Evolutionary conservation across 179 eudicot species (phyloP).

Genomic region (Nepenthes alata): DNA sequence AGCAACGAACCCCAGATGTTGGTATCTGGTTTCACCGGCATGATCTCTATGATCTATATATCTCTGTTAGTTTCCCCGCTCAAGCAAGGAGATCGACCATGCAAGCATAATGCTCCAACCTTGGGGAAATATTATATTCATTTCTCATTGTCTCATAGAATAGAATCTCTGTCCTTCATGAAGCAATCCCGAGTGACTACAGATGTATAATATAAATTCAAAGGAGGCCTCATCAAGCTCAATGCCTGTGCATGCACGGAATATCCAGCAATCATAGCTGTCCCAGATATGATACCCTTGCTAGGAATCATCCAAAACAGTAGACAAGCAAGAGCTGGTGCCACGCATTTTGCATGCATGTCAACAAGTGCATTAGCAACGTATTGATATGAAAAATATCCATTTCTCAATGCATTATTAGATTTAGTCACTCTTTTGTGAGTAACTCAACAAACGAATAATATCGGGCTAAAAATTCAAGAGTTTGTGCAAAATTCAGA

Average conservation of each 20-base stretch:
- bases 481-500: too few species aligned
- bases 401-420: conserved; percentile 38
- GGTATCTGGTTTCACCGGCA: conserved; percentile 45
- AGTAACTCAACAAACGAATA: too few species aligned
- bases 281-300: conserved; percentile 64
- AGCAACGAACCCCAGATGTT: conserved; percentile 73
- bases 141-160: conserved; percentile 36
- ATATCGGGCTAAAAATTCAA: too few species aligned
- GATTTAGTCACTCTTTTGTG: conserved; percentile 33
- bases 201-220: conserved; percentile 47
- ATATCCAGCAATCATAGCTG: conserved; percentile 60
- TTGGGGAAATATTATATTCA: conserved; percentile 35
- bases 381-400: conserved; percentile 36
- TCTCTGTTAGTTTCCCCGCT: conserved; percentile 59
- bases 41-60: conserved; percentile 37
- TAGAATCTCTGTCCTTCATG: conserved; percentile 39
- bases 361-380: conserved; percentile 76
- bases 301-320: conserved; percentile 38
- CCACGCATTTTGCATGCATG: conserved; percentile 77
- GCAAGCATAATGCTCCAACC: conserved; percentile 62
- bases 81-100: conserved; percentile 69
- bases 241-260: conserved; percentile 64
- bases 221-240: conserved; percentile 55
- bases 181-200: conserved; percentile 74
- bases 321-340: conserved; percentile 29